Conservation (phyloP, 2,329 filamentous ascomycete genomes). For the Parasarocladium wereldwijsianum region DNA sequence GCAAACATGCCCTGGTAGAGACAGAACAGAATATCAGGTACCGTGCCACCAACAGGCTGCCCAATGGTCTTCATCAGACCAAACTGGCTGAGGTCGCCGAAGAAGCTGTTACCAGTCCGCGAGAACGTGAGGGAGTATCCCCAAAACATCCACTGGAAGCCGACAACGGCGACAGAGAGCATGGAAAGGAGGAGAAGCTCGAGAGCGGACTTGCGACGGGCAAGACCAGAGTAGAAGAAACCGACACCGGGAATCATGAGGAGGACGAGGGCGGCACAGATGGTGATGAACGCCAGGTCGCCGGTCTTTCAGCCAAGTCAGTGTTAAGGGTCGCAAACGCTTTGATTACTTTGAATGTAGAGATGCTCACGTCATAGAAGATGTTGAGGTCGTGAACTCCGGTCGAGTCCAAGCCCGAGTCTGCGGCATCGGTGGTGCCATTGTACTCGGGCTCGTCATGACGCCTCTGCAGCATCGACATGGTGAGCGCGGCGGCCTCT, state of each 20-base stretch:
- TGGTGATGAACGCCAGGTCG: constrained; percentile 70
- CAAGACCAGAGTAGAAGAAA: constrained; percentile 88
- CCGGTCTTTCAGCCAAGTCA: constrained; percentile 39
- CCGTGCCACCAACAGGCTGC: constrained; percentile 54
- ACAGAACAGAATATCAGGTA: constrained; percentile 75
- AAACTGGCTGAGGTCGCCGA: constrained; percentile 70
- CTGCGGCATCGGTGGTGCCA: constrained; percentile 32
- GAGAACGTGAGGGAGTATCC: constrained; percentile 79
- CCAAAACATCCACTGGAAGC: constrained; percentile 96
- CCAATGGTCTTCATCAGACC: constrained; percentile 66
- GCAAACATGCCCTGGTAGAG: constrained; percentile 86
- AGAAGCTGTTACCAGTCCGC: constrained; percentile 61
- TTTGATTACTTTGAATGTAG: no score
- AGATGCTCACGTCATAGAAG: constrained; percentile 56
- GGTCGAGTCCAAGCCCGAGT: constrained; percentile 32
- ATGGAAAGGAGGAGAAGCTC: constrained; percentile 76
- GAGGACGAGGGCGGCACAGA: constrained; percentile 63
- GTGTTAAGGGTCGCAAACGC: constrained; percentile 1
- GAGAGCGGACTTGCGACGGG: constrained; percentile 76
- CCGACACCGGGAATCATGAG: constrained; percentile 91
- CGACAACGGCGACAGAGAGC: constrained; percentile 64
- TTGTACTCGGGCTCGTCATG: constrained; percentile 31
- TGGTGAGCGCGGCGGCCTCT: no score
- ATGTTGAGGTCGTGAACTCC: constrained; percentile 60
- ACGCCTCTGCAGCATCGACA: no score